Base-by-base conservation (phyloP, 1,284 basidiomycete species). In the Ceratobasidium sp. region DNA sequence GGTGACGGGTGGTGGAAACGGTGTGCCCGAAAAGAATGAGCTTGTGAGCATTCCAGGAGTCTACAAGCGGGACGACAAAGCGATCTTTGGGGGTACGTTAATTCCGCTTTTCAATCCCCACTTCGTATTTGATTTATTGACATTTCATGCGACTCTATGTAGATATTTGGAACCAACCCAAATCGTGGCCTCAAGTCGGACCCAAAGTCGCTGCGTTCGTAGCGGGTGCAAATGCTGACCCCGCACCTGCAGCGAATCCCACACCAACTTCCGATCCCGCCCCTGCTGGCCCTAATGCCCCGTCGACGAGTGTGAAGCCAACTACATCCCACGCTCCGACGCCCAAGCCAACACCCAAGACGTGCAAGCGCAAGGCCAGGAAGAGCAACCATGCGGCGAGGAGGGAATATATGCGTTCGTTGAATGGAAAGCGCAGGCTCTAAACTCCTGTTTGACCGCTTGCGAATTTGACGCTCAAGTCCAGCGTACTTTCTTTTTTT, bases 31-130 rank as follows among this genome's bases (percentile, higher is more conserved):
- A 23, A 28, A 49, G 23, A 51, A 39, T 39, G 78, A 80, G 49
- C 69, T 79, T 10, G 77, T 79, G 33, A 53, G 69, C 26, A 79
- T 79, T 42, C 79, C 79, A 0, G 78, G 78, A 1, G 58, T 80
- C n/a, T 80, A 80, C 58, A 73, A 58, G 18, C 46, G 51, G 39
- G 64, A 61, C n/a, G 78, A 78, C 40, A 58, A 67, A 39, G 73
- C 49, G 1, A 23, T 76, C 7, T 76, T 76, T 23, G 73, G 73
- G 42, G 46, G 66, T 68, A 26, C 33, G 33, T 33, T 33, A n/a
- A n/a, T n/a, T 33, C 33, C 1, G 33, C 33, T 4, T 33, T 33
- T 33, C 33, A 66, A 42, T 49, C 9, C 26, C 2, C 2, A 3
- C 33, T 26, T 3, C 53, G 4, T 13, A 39, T 51, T 6, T 23